Conservation (phyloP, 371 early-diverging fungal species). For the Mortierella sp. region DNA sequence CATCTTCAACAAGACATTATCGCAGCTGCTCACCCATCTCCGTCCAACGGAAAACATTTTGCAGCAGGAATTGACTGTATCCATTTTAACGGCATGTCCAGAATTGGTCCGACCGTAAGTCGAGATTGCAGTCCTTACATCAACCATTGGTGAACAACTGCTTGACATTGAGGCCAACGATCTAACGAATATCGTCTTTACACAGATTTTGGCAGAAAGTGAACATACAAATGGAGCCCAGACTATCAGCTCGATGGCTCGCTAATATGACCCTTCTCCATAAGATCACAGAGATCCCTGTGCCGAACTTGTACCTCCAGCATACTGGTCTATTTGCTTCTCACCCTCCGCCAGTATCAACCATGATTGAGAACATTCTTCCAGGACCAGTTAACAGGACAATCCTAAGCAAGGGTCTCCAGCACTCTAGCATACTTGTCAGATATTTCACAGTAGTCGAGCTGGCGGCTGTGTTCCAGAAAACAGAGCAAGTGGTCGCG, state of each 20-base stretch:
- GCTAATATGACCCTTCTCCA: conserved; percentile 79
- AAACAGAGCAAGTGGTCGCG: conserved; percentile 62
- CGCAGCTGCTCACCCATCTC: conserved; percentile 67
- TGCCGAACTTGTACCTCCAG: conserved; percentile 69
- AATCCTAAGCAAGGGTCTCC: conserved; percentile 70
- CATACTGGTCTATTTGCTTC: conserved; percentile 61
- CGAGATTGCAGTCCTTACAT: neutral
- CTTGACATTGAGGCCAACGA: neutral
- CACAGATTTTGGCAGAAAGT: conserved; percentile 72
- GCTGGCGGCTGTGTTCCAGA: conserved; percentile 70
- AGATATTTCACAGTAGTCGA: conserved; percentile 71
- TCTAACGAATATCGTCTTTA: neutral
- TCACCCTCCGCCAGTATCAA: conserved; percentile 66
- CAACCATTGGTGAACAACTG: neutral
- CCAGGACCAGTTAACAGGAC: conserved; percentile 71
- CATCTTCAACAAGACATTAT: conserved; percentile 69
- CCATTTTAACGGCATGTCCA: conserved; percentile 76
- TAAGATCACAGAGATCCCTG: conserved; percentile 73
- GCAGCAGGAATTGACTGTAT: conserved; percentile 75
- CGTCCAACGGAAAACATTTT: conserved; percentile 74
- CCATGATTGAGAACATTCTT: conserved; percentile 76
- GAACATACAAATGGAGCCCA: conserved; percentile 80
- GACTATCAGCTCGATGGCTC: conserved; percentile 79
- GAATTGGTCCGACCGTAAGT: conserved; percentile 80
- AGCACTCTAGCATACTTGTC: conserved; percentile 75